Percentiles rank a stretch among this genome's conserved stretches.
phyloP scores from a whole-genome alignment of 2,329 filamentous ascomycete genomes.

The Colletotrichum tofieldiae region DNA sequence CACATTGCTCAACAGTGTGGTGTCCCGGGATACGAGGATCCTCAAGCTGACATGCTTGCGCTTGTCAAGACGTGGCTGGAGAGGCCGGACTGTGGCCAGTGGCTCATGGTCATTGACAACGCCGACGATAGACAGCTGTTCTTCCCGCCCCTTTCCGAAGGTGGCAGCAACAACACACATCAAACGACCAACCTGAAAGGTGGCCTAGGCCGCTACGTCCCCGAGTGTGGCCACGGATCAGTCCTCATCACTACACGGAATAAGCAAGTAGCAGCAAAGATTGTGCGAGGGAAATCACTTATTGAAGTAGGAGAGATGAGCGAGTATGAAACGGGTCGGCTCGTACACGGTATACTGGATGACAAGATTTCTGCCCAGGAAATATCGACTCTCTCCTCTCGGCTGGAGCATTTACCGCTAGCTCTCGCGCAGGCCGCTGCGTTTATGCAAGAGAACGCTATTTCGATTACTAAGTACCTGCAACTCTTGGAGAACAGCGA shows the following conservation, averaged over 20 bases:
- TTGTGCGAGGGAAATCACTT: constrained; percentile 44
- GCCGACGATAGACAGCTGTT: background rate
- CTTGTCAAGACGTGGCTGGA: background rate
- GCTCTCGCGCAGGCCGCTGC: constrained; percentile 54
- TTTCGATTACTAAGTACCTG: constrained; percentile 48
- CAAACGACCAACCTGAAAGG: too few relatives aligned
- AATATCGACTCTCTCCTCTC: constrained; percentile 45
- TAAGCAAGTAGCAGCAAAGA: constrained; percentile 48
- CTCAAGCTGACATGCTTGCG: background rate
- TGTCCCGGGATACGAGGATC: background rate
- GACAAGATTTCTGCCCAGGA: constrained; percentile 10
- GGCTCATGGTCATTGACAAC: constrained; percentile 44
- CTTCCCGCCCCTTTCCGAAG: background rate
- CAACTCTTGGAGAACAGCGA: constrained; percentile 47
- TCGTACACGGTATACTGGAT: constrained; percentile 46
- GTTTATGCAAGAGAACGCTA: constrained; percentile 52
- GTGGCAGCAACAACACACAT: background rate
- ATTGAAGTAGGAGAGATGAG: constrained; percentile 52
- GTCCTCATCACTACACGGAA: constrained; percentile 54
- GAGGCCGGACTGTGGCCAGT: constrained; percentile 33
- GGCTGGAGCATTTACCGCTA: constrained; percentile 53
- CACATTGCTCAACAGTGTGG: background rate
- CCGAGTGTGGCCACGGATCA: constrained; percentile 49
- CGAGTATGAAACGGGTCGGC: constrained; percentile 45
- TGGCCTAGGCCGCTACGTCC: constrained; percentile 45